Evolutionary conservation across 2,329 filamentous ascomycete genomes (phyloP).

Genomic region (Curvularia eragrostidis): DNA sequence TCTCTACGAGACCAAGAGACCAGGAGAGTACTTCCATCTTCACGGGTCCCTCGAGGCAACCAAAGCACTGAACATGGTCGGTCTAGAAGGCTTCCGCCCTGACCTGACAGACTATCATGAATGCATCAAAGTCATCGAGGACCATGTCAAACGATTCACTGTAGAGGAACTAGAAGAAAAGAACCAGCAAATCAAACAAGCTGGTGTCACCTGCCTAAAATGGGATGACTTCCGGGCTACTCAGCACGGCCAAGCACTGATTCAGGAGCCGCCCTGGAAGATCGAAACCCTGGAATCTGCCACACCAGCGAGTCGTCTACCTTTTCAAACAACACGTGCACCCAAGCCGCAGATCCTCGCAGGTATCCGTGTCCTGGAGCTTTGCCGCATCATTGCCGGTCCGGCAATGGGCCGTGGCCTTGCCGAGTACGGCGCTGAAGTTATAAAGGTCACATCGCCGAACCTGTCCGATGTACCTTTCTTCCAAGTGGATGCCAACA

Average conservation of each 20-base stretch:
- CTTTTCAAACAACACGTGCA: slow-evolving; percentile 49
- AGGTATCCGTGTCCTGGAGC: slow-evolving; percentile 75
- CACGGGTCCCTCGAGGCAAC: slow-evolving; percentile 77
- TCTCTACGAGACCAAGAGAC: slow-evolving; percentile 70
- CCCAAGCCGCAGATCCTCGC: slow-evolving; percentile 52
- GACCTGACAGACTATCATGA: slow-evolving; percentile 60
- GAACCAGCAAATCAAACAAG: slow-evolving; percentile 52
- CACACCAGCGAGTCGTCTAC: slow-evolving; percentile 59
- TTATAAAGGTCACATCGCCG: slow-evolving; percentile 73
- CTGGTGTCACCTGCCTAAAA: slow-evolving; percentile 52
- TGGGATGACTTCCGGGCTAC: slow-evolving; percentile 51
- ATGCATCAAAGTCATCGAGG: slow-evolving; percentile 51
- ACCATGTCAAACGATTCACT: slow-evolving; percentile 51
- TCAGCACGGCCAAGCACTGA: slow-evolving; percentile 51
- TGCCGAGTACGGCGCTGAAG: slow-evolving; percentile 77
- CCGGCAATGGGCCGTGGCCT: slow-evolving; percentile 74
- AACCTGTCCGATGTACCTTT: slow-evolving; percentile 73
- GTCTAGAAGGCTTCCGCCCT: slow-evolving; percentile 66
- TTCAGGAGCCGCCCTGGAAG: slow-evolving; percentile 54
- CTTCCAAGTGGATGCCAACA: slow-evolving; percentile 75
- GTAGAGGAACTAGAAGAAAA: slow-evolving; percentile 51
- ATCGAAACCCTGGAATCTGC: slow-evolving; percentile 59
- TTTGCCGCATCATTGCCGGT: slow-evolving; percentile 77
- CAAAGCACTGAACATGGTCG: slow-evolving; percentile 73
- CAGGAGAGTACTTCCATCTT: slow-evolving; percentile 75